Conservation (phyloP, 345 rosid species). For the thale cress (Arabidopsis thaliana) region TAIR10.1 NC_003076.8:26890001-26890500, state of each 20-base stretch:
- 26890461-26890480: conserved; percentile 37
- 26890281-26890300: conserved; percentile 47
- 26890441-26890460: conserved; percentile 48
- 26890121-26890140: conserved; percentile 39
- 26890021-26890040: conserved; percentile 50
- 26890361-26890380: conserved; percentile 17
- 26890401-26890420: conserved; percentile 36
- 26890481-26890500: conserved; percentile 40
- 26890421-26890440: conserved; percentile 22
- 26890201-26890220: conserved; percentile 48
- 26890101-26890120: conserved; percentile 39
- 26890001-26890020: conserved; percentile 52
- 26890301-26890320: conserved; percentile 37
- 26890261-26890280: conserved; percentile 45
- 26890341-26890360: conserved; percentile 3
- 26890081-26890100: conserved; percentile 43
- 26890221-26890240: conserved; percentile 39
- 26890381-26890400: conserved; percentile 43
- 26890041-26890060: conserved; percentile 30
- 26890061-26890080: conserved; percentile 33
- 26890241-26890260: conserved; percentile 32
- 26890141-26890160: conserved; percentile 46
- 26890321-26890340: conserved; percentile 34
- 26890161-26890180: conserved; percentile 46
- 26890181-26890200: conserved; percentile 5